A percentile compares a stretch with the other conserved stretches of the same genome.
phyloP scores from a whole-genome alignment of 371 early-diverging fungal species.

The Actinomortierella ambigua region DNA sequence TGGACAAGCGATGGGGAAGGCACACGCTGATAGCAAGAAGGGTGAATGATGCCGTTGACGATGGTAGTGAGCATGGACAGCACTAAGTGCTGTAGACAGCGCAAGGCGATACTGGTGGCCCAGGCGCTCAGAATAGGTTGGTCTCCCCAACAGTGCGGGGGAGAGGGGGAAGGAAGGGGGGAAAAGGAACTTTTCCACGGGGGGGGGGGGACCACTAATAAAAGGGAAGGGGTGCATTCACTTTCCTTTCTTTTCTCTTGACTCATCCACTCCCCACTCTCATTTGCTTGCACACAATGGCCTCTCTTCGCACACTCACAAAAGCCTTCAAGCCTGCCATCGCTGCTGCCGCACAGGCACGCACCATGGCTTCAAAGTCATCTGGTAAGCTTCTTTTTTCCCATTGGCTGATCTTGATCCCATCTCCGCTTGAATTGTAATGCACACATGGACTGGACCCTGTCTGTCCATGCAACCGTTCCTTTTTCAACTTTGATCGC shows the following conservation, averaged over 20 bases:
- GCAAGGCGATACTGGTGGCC: too few relatives aligned
- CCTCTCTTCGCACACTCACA: conserved; percentile 43
- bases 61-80: too few relatives aligned
- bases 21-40: too few relatives aligned
- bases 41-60: too few relatives aligned
- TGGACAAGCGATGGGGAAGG: too few relatives aligned
- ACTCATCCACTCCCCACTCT: conserved; percentile 1
- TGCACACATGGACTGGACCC: background rate
- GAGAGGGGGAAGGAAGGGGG: too few relatives aligned
- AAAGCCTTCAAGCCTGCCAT: conserved; percentile 43
- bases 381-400: conserved; percentile 26
- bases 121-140: too few relatives aligned
- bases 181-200: too few relatives aligned
- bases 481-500: background rate
- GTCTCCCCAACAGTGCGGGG: too few relatives aligned
- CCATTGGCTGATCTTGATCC: background rate
- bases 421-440: background rate
- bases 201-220: too few relatives aligned
- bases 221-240: background rate
- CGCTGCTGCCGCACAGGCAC: conserved; percentile 20
- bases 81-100: too few relatives aligned
- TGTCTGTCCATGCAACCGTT: background rate
- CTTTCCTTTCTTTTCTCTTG: conserved; percentile 1
- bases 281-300: conserved; percentile 8
- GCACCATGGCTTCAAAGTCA: conserved; percentile 57